A percentile compares a stretch with the other conserved stretches of the same genome.
phyloP scores from a whole-genome alignment of 306 rosid species.

The Cotoneaster glaucophyllus region DNA sequence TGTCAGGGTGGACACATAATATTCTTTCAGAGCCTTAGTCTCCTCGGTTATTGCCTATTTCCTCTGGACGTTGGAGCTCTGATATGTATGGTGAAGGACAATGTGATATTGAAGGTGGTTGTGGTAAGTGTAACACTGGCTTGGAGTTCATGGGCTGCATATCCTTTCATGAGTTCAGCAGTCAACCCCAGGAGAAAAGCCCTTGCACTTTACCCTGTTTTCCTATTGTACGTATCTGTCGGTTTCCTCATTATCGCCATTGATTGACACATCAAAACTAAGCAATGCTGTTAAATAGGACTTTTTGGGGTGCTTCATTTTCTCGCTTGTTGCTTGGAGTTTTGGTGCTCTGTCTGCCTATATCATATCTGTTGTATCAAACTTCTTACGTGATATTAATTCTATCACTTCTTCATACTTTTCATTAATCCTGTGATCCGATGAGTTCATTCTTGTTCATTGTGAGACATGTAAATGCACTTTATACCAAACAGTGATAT shows the following conservation, averaged over 20 bases:
- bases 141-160: slow-evolving; percentile 99
- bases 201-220: slow-evolving; percentile 95
- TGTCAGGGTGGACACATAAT: slow-evolving; percentile 95
- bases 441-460: background rate
- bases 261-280: slow-evolving; percentile 43
- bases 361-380: slow-evolving; percentile 35
- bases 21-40: slow-evolving; percentile 96
- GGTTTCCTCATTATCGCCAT: slow-evolving; percentile 98
- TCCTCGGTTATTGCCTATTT: slow-evolving; percentile 90
- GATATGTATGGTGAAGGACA: slow-evolving; percentile 86
- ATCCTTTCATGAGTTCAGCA: slow-evolving; percentile 98
- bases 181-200: slow-evolving; percentile 99
- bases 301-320: slow-evolving; percentile 32
- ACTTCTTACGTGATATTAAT: slow-evolving; percentile 9
- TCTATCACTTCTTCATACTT: background rate
- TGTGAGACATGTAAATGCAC: background rate
- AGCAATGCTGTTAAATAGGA: slow-evolving; percentile 43
- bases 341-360: slow-evolving; percentile 21
- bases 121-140: slow-evolving; percentile 87
- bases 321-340: slow-evolving; percentile 17
- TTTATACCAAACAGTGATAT: background rate
- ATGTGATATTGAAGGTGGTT: slow-evolving; percentile 67
- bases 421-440: background rate
- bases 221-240: slow-evolving; percentile 97
- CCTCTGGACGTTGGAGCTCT: slow-evolving; percentile 90